phyloP scores from a whole-genome alignment of 257 asterid species.

The Solanum lycopersicoides region DNA sequence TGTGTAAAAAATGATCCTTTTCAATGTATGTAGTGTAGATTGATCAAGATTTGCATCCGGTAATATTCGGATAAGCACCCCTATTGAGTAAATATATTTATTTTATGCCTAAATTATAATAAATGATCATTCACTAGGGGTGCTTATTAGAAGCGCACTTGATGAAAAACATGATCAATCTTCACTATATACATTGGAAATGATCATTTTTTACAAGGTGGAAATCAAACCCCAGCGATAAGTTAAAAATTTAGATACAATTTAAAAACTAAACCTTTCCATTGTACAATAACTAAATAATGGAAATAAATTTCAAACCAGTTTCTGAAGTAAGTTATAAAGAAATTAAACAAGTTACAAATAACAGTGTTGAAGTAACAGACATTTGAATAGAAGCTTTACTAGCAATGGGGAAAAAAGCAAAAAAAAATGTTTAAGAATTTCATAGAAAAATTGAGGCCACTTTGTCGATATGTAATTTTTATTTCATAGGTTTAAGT shows the following conservation, averaged over 20 bases:
- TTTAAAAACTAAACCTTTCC: neutral
- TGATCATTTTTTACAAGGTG: neutral
- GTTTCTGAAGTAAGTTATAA: neutral
- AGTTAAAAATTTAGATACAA: neutral
- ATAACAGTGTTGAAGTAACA: too few species aligned
- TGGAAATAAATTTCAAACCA: neutral
- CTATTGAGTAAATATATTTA: too few species aligned
- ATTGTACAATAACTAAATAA: neutral
- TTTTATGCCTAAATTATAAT: too few species aligned
- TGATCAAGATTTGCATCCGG: neutral
- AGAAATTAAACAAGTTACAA: neutral
- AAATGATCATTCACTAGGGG: too few species aligned
- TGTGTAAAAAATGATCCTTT: neutral
- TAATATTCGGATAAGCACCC: neutral
- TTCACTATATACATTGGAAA: neutral
- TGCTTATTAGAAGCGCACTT: neutral
- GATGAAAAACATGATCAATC: neutral
- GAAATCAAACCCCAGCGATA: neutral
- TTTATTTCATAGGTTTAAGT: neutral
- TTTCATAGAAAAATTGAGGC: neutral
- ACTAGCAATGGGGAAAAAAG: too few species aligned
- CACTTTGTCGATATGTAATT: neutral
- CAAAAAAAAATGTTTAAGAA: neutral
- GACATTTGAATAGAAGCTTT: too few species aligned
- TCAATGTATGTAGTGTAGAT: neutral